Evolutionary conservation across 2,329 filamentous ascomycete genomes (phyloP).

Genomic region (Hypoxylon sp.): DNA sequence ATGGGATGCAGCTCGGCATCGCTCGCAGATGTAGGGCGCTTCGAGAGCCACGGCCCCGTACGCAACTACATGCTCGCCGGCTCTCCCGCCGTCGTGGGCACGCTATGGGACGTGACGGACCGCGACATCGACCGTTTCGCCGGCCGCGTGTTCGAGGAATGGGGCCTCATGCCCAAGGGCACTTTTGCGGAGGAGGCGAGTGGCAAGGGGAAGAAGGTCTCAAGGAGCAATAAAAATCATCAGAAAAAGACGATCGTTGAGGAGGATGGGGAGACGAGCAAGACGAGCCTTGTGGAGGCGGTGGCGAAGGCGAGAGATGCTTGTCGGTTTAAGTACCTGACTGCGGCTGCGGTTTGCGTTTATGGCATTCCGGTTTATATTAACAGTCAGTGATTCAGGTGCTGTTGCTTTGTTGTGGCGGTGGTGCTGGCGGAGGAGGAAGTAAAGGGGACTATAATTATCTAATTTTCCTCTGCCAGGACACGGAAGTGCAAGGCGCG

Average conservation of each 20-base stretch:
- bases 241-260: slow-evolving; percentile 36
- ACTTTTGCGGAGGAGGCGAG: slow-evolving; percentile 59
- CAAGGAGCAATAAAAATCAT: slow-evolving; percentile 47
- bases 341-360: slow-evolving; percentile 92
- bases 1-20: slow-evolving; percentile 95
- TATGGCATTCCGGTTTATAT: slow-evolving; percentile 96
- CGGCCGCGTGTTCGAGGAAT: slow-evolving; percentile 82
- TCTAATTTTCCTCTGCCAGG: not conserved
- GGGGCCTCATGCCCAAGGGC: slow-evolving; percentile 78
- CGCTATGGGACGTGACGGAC: slow-evolving; percentile 98
- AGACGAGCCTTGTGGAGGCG: slow-evolving; percentile 81
- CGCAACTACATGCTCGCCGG: slow-evolving; percentile 94
- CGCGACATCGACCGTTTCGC: slow-evolving; percentile 97
- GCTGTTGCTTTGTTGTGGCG: not conserved
- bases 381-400: slow-evolving; percentile 49
- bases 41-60: slow-evolving; percentile 91
- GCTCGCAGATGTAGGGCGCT: slow-evolving; percentile 84
- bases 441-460: not conserved
- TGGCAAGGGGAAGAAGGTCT: slow-evolving; percentile 50
- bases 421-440: not conserved
- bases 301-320: slow-evolving; percentile 80
- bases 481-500: not conserved
- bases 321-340: slow-evolving; percentile 92
- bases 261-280: slow-evolving; percentile 35
- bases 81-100: slow-evolving; percentile 88